phyloP scores from a whole-genome alignment of 2,329 filamentous ascomycete genomes.

The Diaporthe helianthi region DNA sequence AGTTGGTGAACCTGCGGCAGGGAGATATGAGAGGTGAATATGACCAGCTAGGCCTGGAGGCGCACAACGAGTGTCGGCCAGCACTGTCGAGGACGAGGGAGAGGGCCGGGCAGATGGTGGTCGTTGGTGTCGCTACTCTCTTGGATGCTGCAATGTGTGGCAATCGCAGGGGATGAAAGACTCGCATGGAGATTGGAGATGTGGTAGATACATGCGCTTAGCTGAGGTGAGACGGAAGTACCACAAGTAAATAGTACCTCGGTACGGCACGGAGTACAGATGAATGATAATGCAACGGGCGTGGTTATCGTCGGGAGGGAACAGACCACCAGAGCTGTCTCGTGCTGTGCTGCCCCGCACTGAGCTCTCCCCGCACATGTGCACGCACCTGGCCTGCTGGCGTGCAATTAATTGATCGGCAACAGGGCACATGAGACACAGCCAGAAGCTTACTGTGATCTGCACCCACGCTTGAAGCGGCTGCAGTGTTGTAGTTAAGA shows the following conservation, averaged over 20 bases:
- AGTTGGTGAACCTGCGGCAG: no score
- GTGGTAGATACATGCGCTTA: background rate
- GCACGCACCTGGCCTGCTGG: background rate
- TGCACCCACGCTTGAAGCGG: background rate
- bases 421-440: background rate
- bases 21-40: background rate
- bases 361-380: no score
- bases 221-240: background rate
- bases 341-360: background rate
- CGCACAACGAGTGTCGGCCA: background rate
- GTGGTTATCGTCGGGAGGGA: constrained; percentile 21
- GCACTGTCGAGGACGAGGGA: background rate
- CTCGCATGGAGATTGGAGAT: constrained; percentile 18
- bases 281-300: background rate
- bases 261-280: no score
- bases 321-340: constrained; percentile 5
- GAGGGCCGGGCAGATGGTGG: background rate
- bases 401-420: background rate
- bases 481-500: no score
- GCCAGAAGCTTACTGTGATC: background rate
- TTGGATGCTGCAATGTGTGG: background rate
- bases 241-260: background rate
- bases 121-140: background rate
- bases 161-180: background rate
- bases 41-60: background rate